Percentiles rank a stretch among this genome's conserved stretches.
Conservation (phyloP, 176 grass and related monocot genomes). For the Avena sativa region DNA sequence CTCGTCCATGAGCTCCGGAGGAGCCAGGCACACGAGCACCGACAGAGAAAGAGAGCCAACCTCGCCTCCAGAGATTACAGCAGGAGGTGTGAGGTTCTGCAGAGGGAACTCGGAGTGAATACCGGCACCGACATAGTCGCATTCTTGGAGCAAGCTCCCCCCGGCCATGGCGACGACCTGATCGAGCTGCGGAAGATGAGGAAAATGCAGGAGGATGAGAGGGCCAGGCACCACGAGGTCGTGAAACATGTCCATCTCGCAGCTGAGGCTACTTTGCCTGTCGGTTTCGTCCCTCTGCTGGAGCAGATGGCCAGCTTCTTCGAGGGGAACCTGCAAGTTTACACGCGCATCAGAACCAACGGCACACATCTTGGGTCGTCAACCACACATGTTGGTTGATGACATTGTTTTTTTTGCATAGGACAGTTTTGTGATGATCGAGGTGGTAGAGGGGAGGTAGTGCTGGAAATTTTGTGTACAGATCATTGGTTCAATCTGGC, state of each 20-base stretch:
- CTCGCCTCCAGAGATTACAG: constrained; percentile 49
- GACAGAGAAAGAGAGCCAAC: constrained; percentile 51
- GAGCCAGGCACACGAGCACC: constrained; percentile 65
- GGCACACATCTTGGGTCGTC: background rate
- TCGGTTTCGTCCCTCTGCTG: constrained; percentile 64
- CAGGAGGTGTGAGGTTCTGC: constrained; percentile 45
- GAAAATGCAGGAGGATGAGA: constrained; percentile 66
- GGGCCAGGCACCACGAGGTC: constrained; percentile 50
- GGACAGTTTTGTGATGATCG: background rate
- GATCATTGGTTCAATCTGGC: constrained; percentile 26
- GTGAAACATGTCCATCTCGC: constrained; percentile 49
- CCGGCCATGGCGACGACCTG: constrained; percentile 35
- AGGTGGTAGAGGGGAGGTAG: background rate
- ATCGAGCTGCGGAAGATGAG: constrained; percentile 46
- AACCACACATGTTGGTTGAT: background rate
- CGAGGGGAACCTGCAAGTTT: constrained; percentile 50
- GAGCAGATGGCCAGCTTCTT: constrained; percentile 64
- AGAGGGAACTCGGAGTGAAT: constrained; percentile 29
- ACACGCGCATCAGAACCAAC: constrained; percentile 55
- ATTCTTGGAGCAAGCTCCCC: constrained; percentile 9
- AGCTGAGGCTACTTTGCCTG: constrained; percentile 59
- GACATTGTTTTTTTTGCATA: background rate
- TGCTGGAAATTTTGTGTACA: constrained; percentile 35
- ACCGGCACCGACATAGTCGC: constrained; percentile 44
- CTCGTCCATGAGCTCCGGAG: constrained; percentile 52